Base-by-base conservation (phyloP, 1,139 yeast genomes). In the Diutina rugosa region DNA sequence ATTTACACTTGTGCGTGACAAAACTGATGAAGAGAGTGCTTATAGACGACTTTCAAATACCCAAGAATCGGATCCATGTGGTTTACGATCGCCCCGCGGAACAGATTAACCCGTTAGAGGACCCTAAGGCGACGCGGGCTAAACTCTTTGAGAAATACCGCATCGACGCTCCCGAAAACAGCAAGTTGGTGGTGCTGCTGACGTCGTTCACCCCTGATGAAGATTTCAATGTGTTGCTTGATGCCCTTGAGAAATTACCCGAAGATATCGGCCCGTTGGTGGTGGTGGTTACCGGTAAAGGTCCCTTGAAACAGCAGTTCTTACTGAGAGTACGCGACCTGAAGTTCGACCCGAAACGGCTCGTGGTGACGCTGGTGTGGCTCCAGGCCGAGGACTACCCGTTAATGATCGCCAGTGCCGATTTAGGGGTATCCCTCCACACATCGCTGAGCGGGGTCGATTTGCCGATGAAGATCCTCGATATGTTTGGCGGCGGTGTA, bases 191-290 rank as follows among this genome's bases (percentile, higher is more conserved):
- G 16, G 82, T 93, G 4, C 85, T 95, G 1, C 85, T 97, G 0
- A 93, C 99, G 0, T 90, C 97, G 0, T 95, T 90, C 67, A 93
- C 99, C 0, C 95, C 95, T 0, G 99, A 95, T 67, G 99, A 95
- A 69, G 96, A 95, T 66, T 81, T 93, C 58, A 73, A 73, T 54
- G 71, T 88, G 41, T 71, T 95, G 21, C 69, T 93, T 18, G 81
- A 84, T 18, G 90, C 96, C 0, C 73, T 93, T 58, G 77, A 78
- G 56, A 61, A 68, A 16, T 85, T 89, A 46, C 47, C 49, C 3
- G 52, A 57, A 56, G 56, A 60, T 0, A 63, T 74, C 2, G 85
- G 88, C 0, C 78, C 78, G 3, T 63, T 93, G 1, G 69, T 82
- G 46, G 79, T 90, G 56, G 71, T 91, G 28, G 85, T 95, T 28